Percentiles rank a stretch among this genome's conserved stretches.
Conservation (phyloP, 202 grass and related monocot species). For the Brachypodium distachyon region DNA sequence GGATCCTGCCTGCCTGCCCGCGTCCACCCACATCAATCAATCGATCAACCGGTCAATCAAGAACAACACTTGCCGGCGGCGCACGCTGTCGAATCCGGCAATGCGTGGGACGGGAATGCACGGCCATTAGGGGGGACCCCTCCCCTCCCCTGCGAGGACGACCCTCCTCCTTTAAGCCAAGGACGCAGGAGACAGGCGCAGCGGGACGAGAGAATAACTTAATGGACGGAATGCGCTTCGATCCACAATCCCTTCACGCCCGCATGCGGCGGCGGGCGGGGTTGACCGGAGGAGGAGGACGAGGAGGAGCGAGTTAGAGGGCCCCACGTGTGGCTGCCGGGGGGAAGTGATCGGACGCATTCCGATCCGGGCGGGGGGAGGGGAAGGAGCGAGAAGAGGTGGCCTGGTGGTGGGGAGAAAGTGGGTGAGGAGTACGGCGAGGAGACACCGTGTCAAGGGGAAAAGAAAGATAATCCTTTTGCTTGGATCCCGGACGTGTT, state of each 20-base stretch:
- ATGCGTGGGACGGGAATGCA: neutral
- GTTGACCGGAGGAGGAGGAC: conserved; percentile 46
- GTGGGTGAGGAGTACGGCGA: conserved; percentile 13
- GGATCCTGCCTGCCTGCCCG: too few relatives aligned
- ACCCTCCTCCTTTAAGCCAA: conserved; percentile 28
- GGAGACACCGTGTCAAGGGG: neutral
- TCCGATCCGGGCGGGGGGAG: neutral
- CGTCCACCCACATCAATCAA: too few relatives aligned
- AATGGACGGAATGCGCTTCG: conserved; percentile 1
- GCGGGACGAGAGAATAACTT: conserved; percentile 9
- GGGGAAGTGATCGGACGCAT: neutral
- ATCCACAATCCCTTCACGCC: conserved; percentile 11
- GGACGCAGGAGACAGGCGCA: conserved; percentile 11
- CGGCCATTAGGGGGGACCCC: neutral
- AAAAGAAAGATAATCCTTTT: neutral
- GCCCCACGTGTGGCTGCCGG: conserved; percentile 12
- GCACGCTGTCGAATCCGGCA: conserved; percentile 15
- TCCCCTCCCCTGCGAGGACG: neutral
- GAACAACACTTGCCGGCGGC: neutral
- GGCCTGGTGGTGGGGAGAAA: conserved; percentile 24
- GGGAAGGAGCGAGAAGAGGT: too few relatives aligned
- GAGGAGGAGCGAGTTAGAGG: conserved; percentile 29
- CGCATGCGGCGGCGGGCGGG: conserved; percentile 4
- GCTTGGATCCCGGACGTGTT: neutral
- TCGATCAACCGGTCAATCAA: neutral